Conservation (phyloP, 2,329 filamentous ascomycete genomes). For the Didymellaceae sp. region DNA sequence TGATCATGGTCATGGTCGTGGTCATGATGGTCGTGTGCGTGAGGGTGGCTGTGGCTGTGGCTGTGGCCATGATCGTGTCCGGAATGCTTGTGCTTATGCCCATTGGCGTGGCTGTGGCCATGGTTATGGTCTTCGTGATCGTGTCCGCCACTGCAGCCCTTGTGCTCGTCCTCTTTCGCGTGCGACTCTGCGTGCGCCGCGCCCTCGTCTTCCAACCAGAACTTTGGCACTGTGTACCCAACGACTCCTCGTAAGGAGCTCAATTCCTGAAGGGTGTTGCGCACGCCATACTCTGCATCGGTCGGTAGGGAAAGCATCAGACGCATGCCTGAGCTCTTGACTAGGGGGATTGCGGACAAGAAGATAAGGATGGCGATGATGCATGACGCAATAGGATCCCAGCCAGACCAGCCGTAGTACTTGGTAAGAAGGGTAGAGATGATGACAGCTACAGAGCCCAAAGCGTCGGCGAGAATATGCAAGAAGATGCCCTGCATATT, state of each 20-base stretch:
- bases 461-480: slow-evolving; percentile 91
- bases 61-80: slow-evolving; percentile 33
- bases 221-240: slow-evolving; percentile 84
- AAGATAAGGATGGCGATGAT: slow-evolving; percentile 94
- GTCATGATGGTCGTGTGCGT: slow-evolving; percentile 45
- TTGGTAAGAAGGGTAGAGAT: slow-evolving; percentile 88
- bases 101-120: slow-evolving; percentile 40
- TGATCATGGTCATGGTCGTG: slow-evolving; percentile 43
- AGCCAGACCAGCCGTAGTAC: slow-evolving; percentile 87
- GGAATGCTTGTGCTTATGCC: slow-evolving; percentile 46
- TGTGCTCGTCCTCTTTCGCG: slow-evolving; percentile 48
- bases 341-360: slow-evolving; percentile 86
- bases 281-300: slow-evolving; percentile 83
- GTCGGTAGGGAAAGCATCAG: slow-evolving; percentile 85
- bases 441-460: slow-evolving; percentile 93
- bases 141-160: slow-evolving; percentile 23
- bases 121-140: slow-evolving; percentile 29
- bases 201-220: slow-evolving; percentile 82
- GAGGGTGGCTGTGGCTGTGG: slow-evolving; percentile 26
- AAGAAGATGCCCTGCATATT: slow-evolving; percentile 99
- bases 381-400: slow-evolving; percentile 93
- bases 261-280: slow-evolving; percentile 84
- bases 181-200: slow-evolving; percentile 51
- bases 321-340: slow-evolving; percentile 81
- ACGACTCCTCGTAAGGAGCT: slow-evolving; percentile 82